Conservation (phyloP, 139 green algal genomes). For the Chlamydomonas incerta region DNA sequence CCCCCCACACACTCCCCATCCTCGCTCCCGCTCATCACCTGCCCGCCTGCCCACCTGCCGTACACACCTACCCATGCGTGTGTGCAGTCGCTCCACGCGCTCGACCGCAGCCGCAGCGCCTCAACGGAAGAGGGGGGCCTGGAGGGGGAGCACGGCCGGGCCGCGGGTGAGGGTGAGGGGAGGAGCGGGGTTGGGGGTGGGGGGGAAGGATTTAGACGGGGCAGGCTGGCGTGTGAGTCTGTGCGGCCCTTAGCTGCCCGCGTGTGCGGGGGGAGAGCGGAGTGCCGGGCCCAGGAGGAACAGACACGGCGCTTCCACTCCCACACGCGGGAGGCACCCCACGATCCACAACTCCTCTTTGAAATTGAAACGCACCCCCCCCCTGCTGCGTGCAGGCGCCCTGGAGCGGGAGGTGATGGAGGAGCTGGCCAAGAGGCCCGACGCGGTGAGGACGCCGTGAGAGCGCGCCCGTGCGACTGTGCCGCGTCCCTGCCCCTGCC, state of each 20-base stretch:
- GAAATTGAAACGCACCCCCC: background rate
- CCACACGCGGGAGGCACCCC: no score
- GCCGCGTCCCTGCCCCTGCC: no score
- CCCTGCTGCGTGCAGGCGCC: conserved; percentile 1
- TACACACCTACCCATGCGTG: no score
- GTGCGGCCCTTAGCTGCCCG: no score
- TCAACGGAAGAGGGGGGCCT: background rate
- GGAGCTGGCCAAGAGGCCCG: background rate
- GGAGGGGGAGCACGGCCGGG: conserved; percentile 12
- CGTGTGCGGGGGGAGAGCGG: background rate
- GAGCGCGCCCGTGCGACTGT: no score
- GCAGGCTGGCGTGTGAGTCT: no score
- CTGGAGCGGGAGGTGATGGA: conserved; percentile 30
- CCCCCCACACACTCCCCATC: no score
- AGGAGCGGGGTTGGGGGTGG: no score
- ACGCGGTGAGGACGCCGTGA: background rate
- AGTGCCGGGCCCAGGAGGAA: background rate
- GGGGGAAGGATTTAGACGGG: background rate
- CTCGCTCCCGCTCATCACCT: no score
- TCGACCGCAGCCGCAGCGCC: no score
- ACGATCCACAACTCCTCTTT: no score
- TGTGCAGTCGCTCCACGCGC: conserved; percentile 16
- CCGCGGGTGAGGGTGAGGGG: background rate
- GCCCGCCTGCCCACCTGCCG: background rate
- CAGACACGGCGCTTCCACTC: background rate